phyloP scores from a whole-genome alignment of 305 asterid genomes.

The Fraxinus paxiana region DNA sequence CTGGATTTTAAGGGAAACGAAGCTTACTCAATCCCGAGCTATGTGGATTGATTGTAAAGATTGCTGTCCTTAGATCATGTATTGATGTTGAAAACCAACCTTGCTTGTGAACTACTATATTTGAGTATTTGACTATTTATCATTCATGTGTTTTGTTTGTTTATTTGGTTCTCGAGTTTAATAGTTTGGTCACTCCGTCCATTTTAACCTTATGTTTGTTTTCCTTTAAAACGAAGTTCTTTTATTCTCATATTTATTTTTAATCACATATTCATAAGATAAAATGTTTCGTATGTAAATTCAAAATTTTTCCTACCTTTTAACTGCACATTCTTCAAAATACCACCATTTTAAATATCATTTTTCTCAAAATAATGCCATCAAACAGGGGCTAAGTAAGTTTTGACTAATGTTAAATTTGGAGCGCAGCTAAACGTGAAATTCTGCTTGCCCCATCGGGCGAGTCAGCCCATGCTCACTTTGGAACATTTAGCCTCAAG shows the following conservation, averaged over 20 bases:
- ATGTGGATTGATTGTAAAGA: not conserved
- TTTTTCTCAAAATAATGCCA: not conserved
- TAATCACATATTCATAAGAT: not conserved
- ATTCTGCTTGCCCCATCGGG: not conserved
- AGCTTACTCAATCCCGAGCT: not conserved
- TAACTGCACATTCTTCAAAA: not conserved
- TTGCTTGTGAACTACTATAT: not conserved
- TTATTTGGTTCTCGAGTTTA: not conserved
- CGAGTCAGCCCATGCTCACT: not conserved
- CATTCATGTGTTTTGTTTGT: not conserved
- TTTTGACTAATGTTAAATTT: not conserved
- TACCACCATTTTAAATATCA: not conserved
- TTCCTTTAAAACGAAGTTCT: not conserved
- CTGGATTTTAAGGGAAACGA: not conserved
- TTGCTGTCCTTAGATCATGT: not conserved
- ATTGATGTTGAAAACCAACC: not conserved
- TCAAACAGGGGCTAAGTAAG: not conserved
- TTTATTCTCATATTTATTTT: too few species aligned
- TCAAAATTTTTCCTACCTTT: not conserved
- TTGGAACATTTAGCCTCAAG: not conserved
- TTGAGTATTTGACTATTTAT: not conserved
- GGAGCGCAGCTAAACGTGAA: not conserved
- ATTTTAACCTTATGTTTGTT: not conserved
- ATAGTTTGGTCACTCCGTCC: not conserved
- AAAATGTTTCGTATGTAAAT: not conserved